These are phyloP conservation scores for Paraglomus brasilianum DNA, from an alignment of 192 early-diverging fungal species.

Conservation along the genomic window DNA sequence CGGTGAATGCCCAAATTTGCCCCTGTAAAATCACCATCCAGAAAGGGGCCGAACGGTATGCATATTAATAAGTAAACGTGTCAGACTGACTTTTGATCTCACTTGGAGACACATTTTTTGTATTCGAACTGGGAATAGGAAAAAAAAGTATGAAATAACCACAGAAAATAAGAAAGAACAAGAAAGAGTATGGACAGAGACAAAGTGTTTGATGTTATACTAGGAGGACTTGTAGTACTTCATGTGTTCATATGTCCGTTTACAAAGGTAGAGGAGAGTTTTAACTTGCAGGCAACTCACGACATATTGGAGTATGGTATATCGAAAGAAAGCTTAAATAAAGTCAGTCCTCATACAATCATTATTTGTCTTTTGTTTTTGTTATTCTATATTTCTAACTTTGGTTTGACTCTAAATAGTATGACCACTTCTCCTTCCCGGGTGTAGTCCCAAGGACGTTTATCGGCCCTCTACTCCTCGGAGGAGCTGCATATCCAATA, in stretches of 20 bases:
- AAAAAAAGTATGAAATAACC: too few relatives aligned
- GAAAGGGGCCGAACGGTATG: too few relatives aligned
- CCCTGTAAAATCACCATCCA: too few relatives aligned
- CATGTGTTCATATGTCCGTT: constrained; percentile 61
- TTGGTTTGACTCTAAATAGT: constrained; percentile 37
- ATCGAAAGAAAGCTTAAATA: constrained; percentile 27
- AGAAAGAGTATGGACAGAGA: too few relatives aligned
- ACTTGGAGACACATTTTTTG: too few relatives aligned
- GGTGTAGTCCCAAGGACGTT: constrained; percentile 96
- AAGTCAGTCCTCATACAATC: constrained; percentile 29
- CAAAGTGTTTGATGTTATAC: constrained; percentile 12
- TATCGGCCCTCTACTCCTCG: constrained; percentile 73
- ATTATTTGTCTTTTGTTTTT: neutral
- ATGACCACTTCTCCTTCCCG: constrained; percentile 89
- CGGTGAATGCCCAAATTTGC: too few relatives aligned
- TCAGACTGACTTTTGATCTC: too few relatives aligned
- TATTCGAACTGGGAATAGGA: too few relatives aligned
- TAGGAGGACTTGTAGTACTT: constrained; percentile 29
- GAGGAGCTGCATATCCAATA: constrained; percentile 48
- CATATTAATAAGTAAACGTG: too few relatives aligned
- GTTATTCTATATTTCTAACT: constrained; percentile 2
- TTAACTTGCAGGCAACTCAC: constrained; percentile 91
- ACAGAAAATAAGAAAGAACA: too few relatives aligned
- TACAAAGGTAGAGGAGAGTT: constrained; percentile 98
- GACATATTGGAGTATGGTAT: constrained; percentile 73